Evolutionary conservation across 768 basidiomycete genomes (phyloP), one percentile per base, ranked within the genome.

Genomic region (Mycena kentingensis): DNA sequence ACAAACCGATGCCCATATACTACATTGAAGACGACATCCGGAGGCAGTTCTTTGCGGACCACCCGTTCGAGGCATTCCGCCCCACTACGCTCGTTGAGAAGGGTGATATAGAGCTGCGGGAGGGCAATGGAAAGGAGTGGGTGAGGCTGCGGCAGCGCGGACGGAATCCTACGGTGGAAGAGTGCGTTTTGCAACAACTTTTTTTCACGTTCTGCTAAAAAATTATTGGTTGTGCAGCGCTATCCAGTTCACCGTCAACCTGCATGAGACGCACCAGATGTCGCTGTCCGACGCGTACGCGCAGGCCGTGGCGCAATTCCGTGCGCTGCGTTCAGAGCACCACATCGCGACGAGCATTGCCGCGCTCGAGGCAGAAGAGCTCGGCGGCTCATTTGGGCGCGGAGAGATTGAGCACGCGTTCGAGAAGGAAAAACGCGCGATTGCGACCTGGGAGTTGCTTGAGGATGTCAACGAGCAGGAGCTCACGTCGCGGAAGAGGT

Each of bases 1-100:
- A 73, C 25, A 71, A 71, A 24, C 86, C 88, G 1, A 54, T 80
- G 41, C 78, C 80, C 11, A 79, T 98, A 45, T 75, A 76, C 48
- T 97, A 94, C 66, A 52, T 88, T 34, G 93, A 96, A 65, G 97
- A 99, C 68, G 77, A 81, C 55, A 74, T 98, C 52, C 84, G 97
- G 29, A 77, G 83, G 49, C 90, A 91, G 67, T 98, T 99, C 77
- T 98, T 95, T 76, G 76, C 77, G 35, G 97, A 99, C 73, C 95
- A 97, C 67, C 94, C 97, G 6, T 97, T 97, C 65, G 95, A 99
- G 72, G 88, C 93, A 2, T 90, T 95, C 70, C 78, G 95, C 36
- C 84, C 93, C 2, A 76, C 77, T 8, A 84, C 81, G 11, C 67
- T 99, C 46, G 82, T 90, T 0, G 97, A 99, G 71, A 77, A 77